Conservation (phyloP, 805 yeast species). For the Ogataea methylovora region DNA sequence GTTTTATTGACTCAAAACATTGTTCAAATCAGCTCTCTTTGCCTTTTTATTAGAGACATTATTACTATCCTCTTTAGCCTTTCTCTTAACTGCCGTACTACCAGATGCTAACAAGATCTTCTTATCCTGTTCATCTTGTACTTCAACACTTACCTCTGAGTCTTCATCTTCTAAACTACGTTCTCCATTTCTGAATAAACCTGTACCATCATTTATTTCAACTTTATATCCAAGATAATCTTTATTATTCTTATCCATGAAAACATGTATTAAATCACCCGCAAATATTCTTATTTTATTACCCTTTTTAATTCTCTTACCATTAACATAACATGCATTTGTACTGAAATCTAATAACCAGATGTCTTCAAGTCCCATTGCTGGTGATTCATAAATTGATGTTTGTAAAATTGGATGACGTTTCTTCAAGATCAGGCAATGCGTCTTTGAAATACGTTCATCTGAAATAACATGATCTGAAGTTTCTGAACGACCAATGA, state of each 20-base stretch:
- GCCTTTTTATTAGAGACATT: constrained; percentile 7
- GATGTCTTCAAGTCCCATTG: constrained; percentile 60
- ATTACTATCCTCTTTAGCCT: background rate
- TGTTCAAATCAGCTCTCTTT: constrained; percentile 17
- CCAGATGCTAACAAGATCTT: no score
- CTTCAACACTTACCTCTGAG: constrained; percentile 8
- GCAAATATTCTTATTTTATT: constrained; percentile 52
- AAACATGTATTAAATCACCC: constrained; percentile 60
- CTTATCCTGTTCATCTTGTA: constrained; percentile 14
- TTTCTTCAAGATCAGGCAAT: constrained; percentile 61
- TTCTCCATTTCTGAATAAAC: constrained; percentile 44
- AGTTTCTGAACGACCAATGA: constrained; percentile 65
- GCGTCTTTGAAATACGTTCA: constrained; percentile 74
- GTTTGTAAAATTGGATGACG: constrained; percentile 47
- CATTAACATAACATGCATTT: constrained; percentile 71
- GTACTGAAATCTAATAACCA: constrained; percentile 80
- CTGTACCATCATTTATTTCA: constrained; percentile 51
- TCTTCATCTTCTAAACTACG: constrained; percentile 5
- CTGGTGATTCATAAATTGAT: constrained; percentile 57
- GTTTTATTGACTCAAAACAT: constrained; percentile 1
- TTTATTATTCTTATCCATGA: constrained; percentile 48
- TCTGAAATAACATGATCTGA: constrained; percentile 61
- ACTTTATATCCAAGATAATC: constrained; percentile 50
- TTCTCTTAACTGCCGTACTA: background rate
- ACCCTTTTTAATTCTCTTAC: constrained; percentile 49